Evolutionary conservation across 768 basidiomycete genomes (phyloP).

Genomic region (Rhizopogon sp.): DNA sequence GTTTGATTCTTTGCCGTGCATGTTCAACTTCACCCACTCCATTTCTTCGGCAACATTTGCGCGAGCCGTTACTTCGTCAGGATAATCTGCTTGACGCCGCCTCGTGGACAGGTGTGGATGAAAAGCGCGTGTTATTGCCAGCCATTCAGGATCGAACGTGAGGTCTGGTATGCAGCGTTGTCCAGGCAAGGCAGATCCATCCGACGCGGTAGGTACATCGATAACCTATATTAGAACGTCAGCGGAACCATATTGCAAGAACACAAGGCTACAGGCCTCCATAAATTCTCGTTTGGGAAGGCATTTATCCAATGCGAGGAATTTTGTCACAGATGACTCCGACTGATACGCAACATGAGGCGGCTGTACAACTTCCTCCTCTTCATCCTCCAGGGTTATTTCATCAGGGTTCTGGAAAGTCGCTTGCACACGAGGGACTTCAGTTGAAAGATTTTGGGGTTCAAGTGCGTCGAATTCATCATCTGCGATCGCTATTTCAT

Average conservation of each 20-base stretch:
- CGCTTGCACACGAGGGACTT: constrained; percentile 26
- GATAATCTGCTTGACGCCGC: constrained; percentile 50
- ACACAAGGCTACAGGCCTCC: constrained; percentile 46
- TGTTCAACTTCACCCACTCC: constrained; percentile 63
- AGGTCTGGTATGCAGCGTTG: constrained; percentile 31
- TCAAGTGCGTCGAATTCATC: constrained; percentile 20
- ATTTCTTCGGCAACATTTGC: constrained; percentile 53
- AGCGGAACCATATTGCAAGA: background rate
- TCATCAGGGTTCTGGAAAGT: constrained; percentile 44
- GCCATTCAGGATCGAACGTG: constrained; percentile 86
- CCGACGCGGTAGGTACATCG: constrained; percentile 42
- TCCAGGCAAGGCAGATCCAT: constrained; percentile 6
- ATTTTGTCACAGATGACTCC: constrained; percentile 49
- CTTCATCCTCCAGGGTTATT: constrained; percentile 43
- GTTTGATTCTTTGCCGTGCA: constrained; percentile 28
- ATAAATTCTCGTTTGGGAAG: constrained; percentile 71
- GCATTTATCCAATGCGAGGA: constrained; percentile 91
- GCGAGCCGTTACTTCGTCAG: constrained; percentile 45
- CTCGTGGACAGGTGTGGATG: constrained; percentile 67
- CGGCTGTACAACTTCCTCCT: constrained; percentile 34
- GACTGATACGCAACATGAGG: constrained; percentile 19
- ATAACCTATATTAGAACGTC: constrained; percentile 48
- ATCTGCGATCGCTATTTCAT: constrained; percentile 37
- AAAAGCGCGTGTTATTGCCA: constrained; percentile 87
- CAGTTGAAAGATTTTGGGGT: background rate